phyloP scores from a whole-genome alignment of 495 filamentous ascomycete genomes.

The Opeltia flavorubescens region DNA sequence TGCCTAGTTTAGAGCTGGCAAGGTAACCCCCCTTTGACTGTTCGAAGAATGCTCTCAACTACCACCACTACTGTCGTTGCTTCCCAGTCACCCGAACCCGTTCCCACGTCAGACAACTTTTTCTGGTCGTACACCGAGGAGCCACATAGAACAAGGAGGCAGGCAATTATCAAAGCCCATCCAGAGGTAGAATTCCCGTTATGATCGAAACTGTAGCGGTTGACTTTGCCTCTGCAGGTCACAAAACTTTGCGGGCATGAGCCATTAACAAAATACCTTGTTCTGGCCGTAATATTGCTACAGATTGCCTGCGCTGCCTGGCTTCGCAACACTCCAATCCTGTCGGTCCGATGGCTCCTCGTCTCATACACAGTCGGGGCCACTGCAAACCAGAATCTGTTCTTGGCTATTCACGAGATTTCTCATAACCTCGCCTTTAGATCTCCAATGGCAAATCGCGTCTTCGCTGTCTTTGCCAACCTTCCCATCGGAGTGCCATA shows the following conservation, averaged over 20 bases:
- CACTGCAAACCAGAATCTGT: constrained; percentile 96
- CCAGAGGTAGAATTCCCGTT: constrained; percentile 53
- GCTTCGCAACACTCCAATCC: constrained; percentile 64
- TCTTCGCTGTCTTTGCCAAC: constrained; percentile 87
- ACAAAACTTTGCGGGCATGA: constrained; percentile 96
- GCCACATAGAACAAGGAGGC: constrained; percentile 77
- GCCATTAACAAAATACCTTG: constrained; percentile 87
- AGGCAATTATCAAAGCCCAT: constrained; percentile 96
- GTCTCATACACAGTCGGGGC: constrained; percentile 88
- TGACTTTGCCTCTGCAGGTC: constrained; percentile 34
- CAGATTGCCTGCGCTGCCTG: constrained; percentile 70
- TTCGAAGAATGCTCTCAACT: too few relatives aligned
- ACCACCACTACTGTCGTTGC: too few relatives aligned
- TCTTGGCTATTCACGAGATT: constrained; percentile 98
- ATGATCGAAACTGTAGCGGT: neutral
- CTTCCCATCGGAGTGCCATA: constrained; percentile 92
- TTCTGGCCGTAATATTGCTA: constrained; percentile 67
- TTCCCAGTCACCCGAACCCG: neutral
- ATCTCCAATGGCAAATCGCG: constrained; percentile 65
- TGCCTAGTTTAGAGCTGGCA: too few relatives aligned
- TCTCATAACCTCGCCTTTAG: constrained; percentile 94
- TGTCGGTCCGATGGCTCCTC: constrained; percentile 70
- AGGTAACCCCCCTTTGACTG: too few relatives aligned
- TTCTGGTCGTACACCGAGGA: constrained; percentile 99
- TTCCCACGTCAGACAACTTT: constrained; percentile 32